Percentiles rank a stretch among this genome's conserved stretches.
These are phyloP conservation scores for Diospyros kaki DNA, from an alignment of 148 eudicot species.

Conservation along the genomic window DNA sequence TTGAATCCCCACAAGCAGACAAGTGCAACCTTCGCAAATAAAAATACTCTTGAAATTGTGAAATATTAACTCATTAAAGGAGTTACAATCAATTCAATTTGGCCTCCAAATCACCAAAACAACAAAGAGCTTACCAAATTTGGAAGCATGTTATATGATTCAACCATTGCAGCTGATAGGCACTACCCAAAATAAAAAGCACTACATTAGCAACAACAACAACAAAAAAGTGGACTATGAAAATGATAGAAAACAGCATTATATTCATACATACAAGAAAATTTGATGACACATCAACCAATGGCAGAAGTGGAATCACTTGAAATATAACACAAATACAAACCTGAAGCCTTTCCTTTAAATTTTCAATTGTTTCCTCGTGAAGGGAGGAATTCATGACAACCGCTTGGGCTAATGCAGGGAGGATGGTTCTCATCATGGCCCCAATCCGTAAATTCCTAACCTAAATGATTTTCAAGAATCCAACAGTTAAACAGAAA, in stretches of 20 bases:
- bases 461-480: slow-evolving; percentile 37
- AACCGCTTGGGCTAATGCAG: slow-evolving; percentile 97
- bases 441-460: slow-evolving; percentile 97
- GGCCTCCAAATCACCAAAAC: neutral
- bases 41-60: neutral
- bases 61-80: neutral
- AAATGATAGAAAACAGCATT: neutral
- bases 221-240: neutral
- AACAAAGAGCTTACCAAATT: slow-evolving; percentile 52
- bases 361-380: slow-evolving; percentile 33
- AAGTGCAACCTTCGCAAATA: too few species aligned
- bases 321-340: slow-evolving; percentile 6
- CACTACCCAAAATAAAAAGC: slow-evolving; percentile 35
- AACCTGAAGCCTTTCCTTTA: slow-evolving; percentile 80
- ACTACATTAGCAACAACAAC: slow-evolving; percentile 14
- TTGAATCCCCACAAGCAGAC: too few species aligned
- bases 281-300: neutral
- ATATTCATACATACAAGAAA: neutral
- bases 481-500: neutral
- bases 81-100: neutral
- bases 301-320: neutral
- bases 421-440: slow-evolving; percentile 91
- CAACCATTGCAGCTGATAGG: slow-evolving; percentile 70
- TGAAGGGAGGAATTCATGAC: slow-evolving; percentile 49
- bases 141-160: slow-evolving; percentile 85